phyloP scores from a whole-genome alignment of 495 filamentous ascomycete genomes.

The Penicillium coprophilum region DNA sequence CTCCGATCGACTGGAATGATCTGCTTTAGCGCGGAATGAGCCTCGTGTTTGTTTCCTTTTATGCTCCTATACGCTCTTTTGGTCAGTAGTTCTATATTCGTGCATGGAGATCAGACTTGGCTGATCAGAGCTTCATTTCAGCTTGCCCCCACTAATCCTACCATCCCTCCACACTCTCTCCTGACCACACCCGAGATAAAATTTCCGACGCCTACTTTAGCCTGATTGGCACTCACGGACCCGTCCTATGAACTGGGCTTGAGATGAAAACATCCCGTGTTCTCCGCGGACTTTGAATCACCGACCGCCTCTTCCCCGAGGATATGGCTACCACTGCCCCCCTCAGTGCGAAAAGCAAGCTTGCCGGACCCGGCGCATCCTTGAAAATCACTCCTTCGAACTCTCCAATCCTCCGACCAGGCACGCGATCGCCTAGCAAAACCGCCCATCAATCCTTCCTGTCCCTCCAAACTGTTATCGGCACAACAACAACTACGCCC shows the following conservation, averaged over 20 bases:
- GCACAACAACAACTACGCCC: slow-evolving; percentile 78
- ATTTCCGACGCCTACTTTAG: background rate
- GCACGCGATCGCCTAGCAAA: slow-evolving; percentile 63
- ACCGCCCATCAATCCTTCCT: slow-evolving; percentile 53
- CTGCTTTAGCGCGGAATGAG: slow-evolving; percentile 25
- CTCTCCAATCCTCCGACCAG: slow-evolving; percentile 65
- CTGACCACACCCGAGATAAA: slow-evolving; percentile 6
- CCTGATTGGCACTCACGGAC: background rate
- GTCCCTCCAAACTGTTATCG: slow-evolving; percentile 78
- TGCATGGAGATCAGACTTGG: background rate
- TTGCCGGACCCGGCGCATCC: slow-evolving; percentile 35
- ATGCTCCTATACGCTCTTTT: slow-evolving; percentile 11
- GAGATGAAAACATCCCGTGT: slow-evolving; percentile 22
- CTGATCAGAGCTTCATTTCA: slow-evolving; percentile 13
- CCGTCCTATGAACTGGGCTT: slow-evolving; percentile 14
- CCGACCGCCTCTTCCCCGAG: slow-evolving; percentile 18
- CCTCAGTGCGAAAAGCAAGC: slow-evolving; percentile 39
- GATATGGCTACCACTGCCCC: slow-evolving; percentile 42
- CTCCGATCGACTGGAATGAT: slow-evolving; percentile 28
- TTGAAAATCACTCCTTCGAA: slow-evolving; percentile 79
- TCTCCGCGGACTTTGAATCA: slow-evolving; percentile 31
- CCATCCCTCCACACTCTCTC: slow-evolving; percentile 12
- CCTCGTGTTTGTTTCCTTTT: slow-evolving; percentile 6
- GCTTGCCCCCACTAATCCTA: slow-evolving; percentile 15
- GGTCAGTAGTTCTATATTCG: slow-evolving; percentile 10